A percentile compares a stretch with the other conserved stretches of the same genome.
Conservation (phyloP, 2,329 filamentous ascomycete genomes). For the Colletotrichum chlorophyti region DNA sequence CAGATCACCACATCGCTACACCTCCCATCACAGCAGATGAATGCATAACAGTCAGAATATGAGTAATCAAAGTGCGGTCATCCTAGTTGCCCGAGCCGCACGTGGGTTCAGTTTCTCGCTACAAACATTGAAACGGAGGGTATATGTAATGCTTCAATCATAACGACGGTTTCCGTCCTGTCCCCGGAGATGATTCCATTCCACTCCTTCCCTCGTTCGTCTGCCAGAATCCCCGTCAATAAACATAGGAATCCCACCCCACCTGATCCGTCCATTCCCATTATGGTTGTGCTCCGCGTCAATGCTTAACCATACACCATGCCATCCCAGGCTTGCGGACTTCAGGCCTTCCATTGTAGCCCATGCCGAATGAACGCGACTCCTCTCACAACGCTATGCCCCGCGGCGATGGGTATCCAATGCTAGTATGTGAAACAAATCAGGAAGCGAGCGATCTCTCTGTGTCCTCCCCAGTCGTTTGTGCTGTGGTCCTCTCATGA, state of each 20-base stretch:
- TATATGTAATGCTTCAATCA: background rate
- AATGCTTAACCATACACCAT: conserved; percentile 16
- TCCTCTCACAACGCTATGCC: background rate
- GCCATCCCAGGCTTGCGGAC: background rate
- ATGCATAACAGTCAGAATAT: too few species aligned
- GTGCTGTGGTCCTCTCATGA: conserved; percentile 2
- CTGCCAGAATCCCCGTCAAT: background rate
- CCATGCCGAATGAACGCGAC: background rate
- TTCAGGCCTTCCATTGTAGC: background rate
- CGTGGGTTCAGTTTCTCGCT: background rate
- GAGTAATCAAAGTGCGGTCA: too few species aligned
- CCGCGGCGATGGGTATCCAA: background rate
- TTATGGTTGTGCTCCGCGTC: conserved; percentile 12
- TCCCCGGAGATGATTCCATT: background rate
- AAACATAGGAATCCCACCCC: background rate
- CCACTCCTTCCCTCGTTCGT: background rate
- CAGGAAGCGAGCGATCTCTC: background rate
- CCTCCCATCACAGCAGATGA: too few species aligned
- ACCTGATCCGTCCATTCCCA: conserved; percentile 16
- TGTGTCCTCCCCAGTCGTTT: background rate
- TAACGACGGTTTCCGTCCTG: background rate
- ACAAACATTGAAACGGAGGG: too few species aligned
- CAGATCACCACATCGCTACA: too few species aligned
- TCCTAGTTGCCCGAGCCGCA: too few species aligned
- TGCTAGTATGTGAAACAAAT: background rate